Base-by-base conservation (phyloP, 805 yeast species). In the Candida golubevii region DNA sequence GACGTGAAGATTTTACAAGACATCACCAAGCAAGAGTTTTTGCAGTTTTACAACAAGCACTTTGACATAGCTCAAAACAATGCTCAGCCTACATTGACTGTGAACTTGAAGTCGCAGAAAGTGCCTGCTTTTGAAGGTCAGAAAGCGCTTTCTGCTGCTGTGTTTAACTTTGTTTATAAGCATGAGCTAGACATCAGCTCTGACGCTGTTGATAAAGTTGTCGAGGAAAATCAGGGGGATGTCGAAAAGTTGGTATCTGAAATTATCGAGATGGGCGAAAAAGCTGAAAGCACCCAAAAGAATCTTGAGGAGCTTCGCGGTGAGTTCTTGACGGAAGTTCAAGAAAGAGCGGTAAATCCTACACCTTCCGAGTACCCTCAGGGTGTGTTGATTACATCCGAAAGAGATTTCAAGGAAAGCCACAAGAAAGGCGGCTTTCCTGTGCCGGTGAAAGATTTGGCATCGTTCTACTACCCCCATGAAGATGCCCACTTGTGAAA, bases 381-480 rank as follows among this genome's bases (percentile, higher is more conserved):
- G 2, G 87, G 85, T 8, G 59, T 61, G 33, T 41, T 63, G 11
- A 70, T 82, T 47, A 58, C 60, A 1, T 66, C 71, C 48, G 60
- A 75, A 26, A 80, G 78, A 1, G 70, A 63, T 26, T 85, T 87
- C 72, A 84, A 83, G 61, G 62, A 79, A 14, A 58, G 62, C 2
- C 62, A 79, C 50, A 68, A 66, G 36, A 56, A 79, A 40, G 83
- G 89, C 0, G 77, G 78, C 1, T 74, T 81, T n/a, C 86, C 93
- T 8, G 62, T 58, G 39, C 88, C 95, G 1, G 57, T 57, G 35
- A 47, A 48, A 15, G 56, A 57, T 2, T 55, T 66, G 39, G 45
- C 53, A 9, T 52, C 55, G 12, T 67, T 54, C 50, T 61, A 59
- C 44, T 58, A 56, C 42, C 58, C 56, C 26, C 42, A 43, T 23